Base-by-base conservation (phyloP, 2,329 filamentous ascomycete species). In the Xylaria polymorpha region DNA sequence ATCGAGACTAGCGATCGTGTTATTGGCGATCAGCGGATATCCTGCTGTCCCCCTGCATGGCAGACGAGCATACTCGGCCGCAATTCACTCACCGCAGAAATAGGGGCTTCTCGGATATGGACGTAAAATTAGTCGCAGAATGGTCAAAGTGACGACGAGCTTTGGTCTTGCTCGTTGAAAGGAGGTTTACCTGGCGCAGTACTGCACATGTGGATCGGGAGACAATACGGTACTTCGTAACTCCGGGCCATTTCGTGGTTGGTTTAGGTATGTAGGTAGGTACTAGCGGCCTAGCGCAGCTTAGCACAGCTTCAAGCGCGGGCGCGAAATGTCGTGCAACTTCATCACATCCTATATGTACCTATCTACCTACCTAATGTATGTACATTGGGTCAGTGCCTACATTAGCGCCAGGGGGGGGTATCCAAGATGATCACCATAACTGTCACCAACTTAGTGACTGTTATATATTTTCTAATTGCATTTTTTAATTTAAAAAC, bases 21-120 rank as follows among this genome's bases (percentile, higher is more conserved):
- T 72, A 74, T 77, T 74, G 75, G 68, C 41, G 43, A 67, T 35
- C 14, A n/a, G 39, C 41, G 32, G 48, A 56, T 32, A 25, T 25
- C 50, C 25, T 53, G 18, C 25, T 12, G 25, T 14, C 50, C 29
- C 50, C 50, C 12, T 53, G 25, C 25, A 60, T 55, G 18, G 32
- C 5, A 55, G 10, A n/a, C 8, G 32, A 56, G 32, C n/a, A 22
- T 56, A 18, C 12, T 2, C 15, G 15, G 6, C 22, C 48, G n/a
- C 20, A 43, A 61, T 6, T 18, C 12, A 43, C 10, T 18, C 12
- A 43, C 48, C 9, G 35, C n/a, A 14, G 15, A 14, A 37, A 39
- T 37, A 37, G 32, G 8, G 20, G 3, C 1, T n/a, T 37, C 43
- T 48, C 12, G 39, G 32, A n/a, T 25, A 48, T 20, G n/a, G 20